Base-by-base conservation (phyloP, 2,329 filamentous ascomycete genomes). In the Aspergillus eucalypticola region DNA sequence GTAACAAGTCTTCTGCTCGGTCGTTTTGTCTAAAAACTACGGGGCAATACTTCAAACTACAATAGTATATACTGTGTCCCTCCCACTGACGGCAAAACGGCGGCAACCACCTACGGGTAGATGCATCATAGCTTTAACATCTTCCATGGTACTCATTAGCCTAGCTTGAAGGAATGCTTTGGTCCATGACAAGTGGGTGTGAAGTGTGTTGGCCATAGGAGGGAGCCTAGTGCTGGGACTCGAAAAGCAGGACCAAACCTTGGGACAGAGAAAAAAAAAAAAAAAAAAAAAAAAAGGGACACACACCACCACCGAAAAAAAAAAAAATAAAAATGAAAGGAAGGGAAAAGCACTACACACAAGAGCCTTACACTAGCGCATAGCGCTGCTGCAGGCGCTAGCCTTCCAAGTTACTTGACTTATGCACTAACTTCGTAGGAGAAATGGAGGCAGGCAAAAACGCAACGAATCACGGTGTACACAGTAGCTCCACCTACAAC, bases 91-190 rank as follows among this genome's bases (percentile, higher is more conserved):
- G 25, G 39, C n/a, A 42, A 46, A 48, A 58, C 42, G 56, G 56
- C 41, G 59, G 60, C 60, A 58, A 57, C 46, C 51, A 35, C 54
- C 41, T 59, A 56, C 57, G 63, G 61, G 58, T 60, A 63, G 55
- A 27, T 66, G 49, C 63, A 65, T 64, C 60, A 64, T 59, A 46
- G 60, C 56, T 54, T 54, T 46, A 27, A 48, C 32, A 13, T 8
- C 41, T 57, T 58, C 65, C 63, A 64, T 61, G 65, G 65, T 54
- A 59, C 41, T 10, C 32, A 25, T 52, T 53, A 38, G 53, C 13
- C 29, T 44, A 55, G 39, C 15, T 55, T 41, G 25, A 21, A 35
- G 19, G 17, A 5, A 53, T n/a, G 17, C 19, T 21, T 44, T 27
- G 25, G 46, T 29, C 46, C 46, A 50, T 50, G 46, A 32, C 46